Evolutionary conservation across 2,329 filamentous ascomycete species (phyloP).

Genomic region (Aspergillus spinulosporus): DNA sequence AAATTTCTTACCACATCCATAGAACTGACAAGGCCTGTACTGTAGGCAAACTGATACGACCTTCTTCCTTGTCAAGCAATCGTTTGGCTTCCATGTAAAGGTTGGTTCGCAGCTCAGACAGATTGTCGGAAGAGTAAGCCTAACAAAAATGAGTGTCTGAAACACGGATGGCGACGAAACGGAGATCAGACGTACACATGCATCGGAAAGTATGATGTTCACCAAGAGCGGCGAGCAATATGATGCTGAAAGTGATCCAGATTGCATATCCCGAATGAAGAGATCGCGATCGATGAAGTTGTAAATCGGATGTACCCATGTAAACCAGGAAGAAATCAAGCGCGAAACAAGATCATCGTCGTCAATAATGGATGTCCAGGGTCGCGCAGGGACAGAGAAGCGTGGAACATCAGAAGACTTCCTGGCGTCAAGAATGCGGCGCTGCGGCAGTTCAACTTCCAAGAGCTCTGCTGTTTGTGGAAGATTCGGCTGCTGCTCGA

Average conservation of each 20-base stretch:
- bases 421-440: constrained; percentile 21
- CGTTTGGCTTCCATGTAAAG: constrained; percentile 39
- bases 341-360: constrained; percentile 34
- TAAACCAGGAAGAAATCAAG: constrained; percentile 35
- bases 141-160: constrained; percentile 8
- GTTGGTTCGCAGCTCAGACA: constrained; percentile 27
- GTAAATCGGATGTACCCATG: constrained; percentile 32
- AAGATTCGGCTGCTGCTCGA: constrained; percentile 25
- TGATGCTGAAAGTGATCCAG: constrained; percentile 25
- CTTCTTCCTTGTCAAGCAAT: constrained; percentile 32
- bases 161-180: background rate
- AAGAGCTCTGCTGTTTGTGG: constrained; percentile 26
- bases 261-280: constrained; percentile 39
- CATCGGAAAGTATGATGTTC: constrained; percentile 35
- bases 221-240: constrained; percentile 41
- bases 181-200: constrained; percentile 28
- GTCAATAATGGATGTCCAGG: constrained; percentile 31
- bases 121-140: constrained; percentile 28
- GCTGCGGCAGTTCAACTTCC: constrained; percentile 21
- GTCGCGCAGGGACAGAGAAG: constrained; percentile 28
- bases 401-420: constrained; percentile 22
- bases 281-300: constrained; percentile 36
- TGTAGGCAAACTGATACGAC: constrained; percentile 30
- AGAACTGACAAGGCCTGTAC: constrained; percentile 35
- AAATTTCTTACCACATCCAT: constrained; percentile 29